These are phyloP conservation scores for Auxenochlorella pyrenoidosa DNA, from an alignment of 139 green algal genomes.

Conservation along the genomic window DNA sequence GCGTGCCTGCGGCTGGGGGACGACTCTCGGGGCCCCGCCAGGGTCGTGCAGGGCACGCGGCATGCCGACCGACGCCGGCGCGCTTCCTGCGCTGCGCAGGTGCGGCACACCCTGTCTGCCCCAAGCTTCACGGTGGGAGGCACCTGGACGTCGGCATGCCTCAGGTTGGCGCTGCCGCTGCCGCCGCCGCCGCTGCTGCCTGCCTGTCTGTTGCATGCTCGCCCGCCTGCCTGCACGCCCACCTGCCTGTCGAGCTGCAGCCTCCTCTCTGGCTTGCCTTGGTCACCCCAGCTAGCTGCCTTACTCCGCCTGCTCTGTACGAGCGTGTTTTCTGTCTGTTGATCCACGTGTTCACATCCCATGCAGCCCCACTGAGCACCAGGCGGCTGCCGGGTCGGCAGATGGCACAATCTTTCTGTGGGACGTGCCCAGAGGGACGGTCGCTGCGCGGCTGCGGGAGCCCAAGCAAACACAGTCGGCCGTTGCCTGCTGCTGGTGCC, in stretches of 20 bases:
- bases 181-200: not conserved
- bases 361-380: constrained; percentile 43
- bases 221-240: not conserved
- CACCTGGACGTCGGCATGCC: constrained; percentile 40
- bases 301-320: constrained; percentile 21
- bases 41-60: too few relatives aligned
- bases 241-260: too few relatives aligned
- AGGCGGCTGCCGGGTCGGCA: constrained; percentile 51
- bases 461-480: constrained; percentile 12
- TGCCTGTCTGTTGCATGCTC: not conserved
- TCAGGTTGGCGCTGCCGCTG: constrained; percentile 25
- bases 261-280: too few relatives aligned
- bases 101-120: constrained; percentile 41
- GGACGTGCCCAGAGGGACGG: constrained; percentile 35
- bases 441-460: constrained; percentile 10
- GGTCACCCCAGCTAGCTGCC: too few relatives aligned
- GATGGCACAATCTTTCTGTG: constrained; percentile 58
- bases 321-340: too few relatives aligned
- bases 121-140: constrained; percentile 47
- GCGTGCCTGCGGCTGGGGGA: too few relatives aligned
- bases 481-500: constrained; percentile 44
- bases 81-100: constrained; percentile 14
- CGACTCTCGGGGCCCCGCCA: too few relatives aligned
- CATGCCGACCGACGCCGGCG: too few relatives aligned
- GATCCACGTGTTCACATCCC: too few relatives aligned